A percentile compares a stretch with the other conserved stretches of the same genome.
phyloP scores from a whole-genome alignment of 2,329 filamentous ascomycete species.

The Diplocarpon rosae region DNA sequence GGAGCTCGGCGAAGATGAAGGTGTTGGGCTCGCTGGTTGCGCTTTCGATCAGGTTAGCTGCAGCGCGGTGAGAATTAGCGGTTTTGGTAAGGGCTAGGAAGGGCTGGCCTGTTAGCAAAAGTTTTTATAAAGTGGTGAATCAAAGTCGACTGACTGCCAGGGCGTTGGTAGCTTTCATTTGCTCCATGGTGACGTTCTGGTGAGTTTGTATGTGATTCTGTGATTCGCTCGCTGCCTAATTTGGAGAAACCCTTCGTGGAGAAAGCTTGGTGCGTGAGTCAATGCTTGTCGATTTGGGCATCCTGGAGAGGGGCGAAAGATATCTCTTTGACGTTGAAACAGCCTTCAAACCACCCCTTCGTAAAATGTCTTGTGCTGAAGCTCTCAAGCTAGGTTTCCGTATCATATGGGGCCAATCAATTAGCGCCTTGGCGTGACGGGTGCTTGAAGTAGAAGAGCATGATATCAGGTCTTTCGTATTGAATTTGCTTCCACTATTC shows the following conservation, averaged over 20 bases:
- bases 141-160: slow-evolving; percentile 39
- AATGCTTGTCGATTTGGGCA: too few species aligned
- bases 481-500: too few species aligned
- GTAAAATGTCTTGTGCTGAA: too few species aligned
- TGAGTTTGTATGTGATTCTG: background rate
- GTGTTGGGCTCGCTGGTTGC: slow-evolving; percentile 85
- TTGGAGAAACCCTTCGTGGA: background rate
- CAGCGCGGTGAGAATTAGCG: slow-evolving; percentile 70
- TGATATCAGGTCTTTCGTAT: too few species aligned
- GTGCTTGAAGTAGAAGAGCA: too few species aligned
- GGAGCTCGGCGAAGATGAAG: slow-evolving; percentile 89
- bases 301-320: too few species aligned
- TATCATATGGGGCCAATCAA: too few species aligned
- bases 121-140: background rate
- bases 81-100: slow-evolving; percentile 83
- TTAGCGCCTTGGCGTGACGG: too few species aligned
- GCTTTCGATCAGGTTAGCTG: slow-evolving; percentile 74
- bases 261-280: background rate
- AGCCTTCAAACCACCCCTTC: too few species aligned
- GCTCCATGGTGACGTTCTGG: slow-evolving; percentile 48
- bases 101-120: slow-evolving; percentile 44
- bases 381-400: too few species aligned
- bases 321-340: too few species aligned
- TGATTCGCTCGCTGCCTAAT: slow-evolving; percentile 10
- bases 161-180: slow-evolving; percentile 55